phyloP scores from a whole-genome alignment of 2,329 filamentous ascomycete species.

The Helotiales sp. region DNA sequence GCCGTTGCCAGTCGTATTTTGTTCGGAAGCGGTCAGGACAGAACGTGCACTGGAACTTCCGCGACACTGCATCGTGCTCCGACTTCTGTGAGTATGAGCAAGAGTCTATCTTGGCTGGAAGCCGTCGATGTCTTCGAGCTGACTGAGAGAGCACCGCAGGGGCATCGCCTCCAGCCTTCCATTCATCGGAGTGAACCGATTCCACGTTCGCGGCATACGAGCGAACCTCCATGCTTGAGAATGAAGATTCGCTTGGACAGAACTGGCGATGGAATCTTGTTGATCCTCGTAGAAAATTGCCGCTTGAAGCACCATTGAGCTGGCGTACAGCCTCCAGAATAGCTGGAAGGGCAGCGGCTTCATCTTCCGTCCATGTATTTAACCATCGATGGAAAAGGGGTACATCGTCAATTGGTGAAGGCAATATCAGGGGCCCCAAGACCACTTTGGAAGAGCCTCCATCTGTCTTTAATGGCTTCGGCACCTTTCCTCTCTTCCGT shows the following conservation, averaged over 20 bases:
- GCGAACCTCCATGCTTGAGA: conserved; percentile 4
- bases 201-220: not conserved
- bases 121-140: not conserved
- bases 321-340: not conserved
- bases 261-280: conserved; percentile 1
- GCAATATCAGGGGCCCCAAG: not conserved
- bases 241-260: not conserved
- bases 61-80: not conserved
- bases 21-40: not conserved
- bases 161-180: not conserved
- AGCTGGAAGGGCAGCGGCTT: not conserved
- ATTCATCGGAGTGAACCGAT: not conserved
- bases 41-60: conserved; percentile 3
- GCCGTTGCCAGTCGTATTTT: conserved; percentile 3
- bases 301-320: not conserved
- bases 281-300: not conserved
- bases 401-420: not conserved
- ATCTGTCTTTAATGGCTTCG: not conserved
- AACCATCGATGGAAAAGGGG: conserved; percentile 3
- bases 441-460: not conserved
- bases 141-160: not conserved
- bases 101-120: not conserved
- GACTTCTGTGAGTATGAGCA: not conserved
- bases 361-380: not conserved
- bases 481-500: not conserved